Conservation (phyloP, 345 rosid species). For the Salix brachista region DNA sequence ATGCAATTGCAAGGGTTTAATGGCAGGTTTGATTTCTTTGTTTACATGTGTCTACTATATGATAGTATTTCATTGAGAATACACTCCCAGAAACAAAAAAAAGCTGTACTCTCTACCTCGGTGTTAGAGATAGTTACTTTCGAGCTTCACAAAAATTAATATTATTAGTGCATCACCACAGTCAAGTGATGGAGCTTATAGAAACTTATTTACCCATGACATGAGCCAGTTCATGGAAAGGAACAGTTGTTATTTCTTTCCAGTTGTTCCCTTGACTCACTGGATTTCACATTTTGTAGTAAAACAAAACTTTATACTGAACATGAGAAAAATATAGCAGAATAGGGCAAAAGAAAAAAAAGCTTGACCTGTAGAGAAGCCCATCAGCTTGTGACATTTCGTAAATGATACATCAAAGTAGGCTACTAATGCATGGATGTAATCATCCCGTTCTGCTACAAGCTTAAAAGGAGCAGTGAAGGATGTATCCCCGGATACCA, state of each 20-base stretch:
- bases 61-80: neutral
- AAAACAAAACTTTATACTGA: neutral
- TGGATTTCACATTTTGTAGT: neutral
- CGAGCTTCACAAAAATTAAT: neutral
- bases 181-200: neutral
- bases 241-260: neutral
- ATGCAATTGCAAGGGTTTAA: neutral
- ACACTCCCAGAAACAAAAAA: neutral
- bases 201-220: neutral
- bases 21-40: neutral
- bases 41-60: neutral
- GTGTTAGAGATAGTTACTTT: neutral
- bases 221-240: neutral
- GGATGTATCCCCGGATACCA: slow-evolving; percentile 92
- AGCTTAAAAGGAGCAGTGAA: slow-evolving; percentile 93
- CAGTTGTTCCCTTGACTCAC: neutral
- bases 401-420: slow-evolving; percentile 96
- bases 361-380: slow-evolving; percentile 86
- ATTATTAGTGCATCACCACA: neutral
- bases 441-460: slow-evolving; percentile 91
- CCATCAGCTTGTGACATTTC: slow-evolving; percentile 84
- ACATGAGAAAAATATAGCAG: neutral
- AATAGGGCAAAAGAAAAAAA: neutral
- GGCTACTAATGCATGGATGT: slow-evolving; percentile 97
- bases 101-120: neutral